Evolutionary conservation across 768 basidiomycete species (phyloP), one percentile per base, ranked within the genome.

Genomic region (Lactifluus piperatus): DNA sequence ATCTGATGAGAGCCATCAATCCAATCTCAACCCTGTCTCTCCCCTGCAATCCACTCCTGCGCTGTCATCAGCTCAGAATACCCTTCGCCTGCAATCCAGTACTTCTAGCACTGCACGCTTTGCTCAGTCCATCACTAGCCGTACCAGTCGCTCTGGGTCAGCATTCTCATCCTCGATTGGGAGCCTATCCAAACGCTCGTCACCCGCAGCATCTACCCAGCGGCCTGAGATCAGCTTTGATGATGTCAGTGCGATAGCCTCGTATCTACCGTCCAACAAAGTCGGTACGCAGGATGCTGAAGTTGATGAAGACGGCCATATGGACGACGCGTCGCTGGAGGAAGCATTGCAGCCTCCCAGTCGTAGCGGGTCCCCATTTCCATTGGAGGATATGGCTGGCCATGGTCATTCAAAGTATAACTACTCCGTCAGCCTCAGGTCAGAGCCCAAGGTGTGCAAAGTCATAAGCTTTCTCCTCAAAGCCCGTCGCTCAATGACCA

Each of bases 21-120:
- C 70, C 68, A 50, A 53, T 39, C 71, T 72, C 30, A 68, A 74
- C 53, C 70, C 77, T 13, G 72, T 75, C 9, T 72, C 77, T 11
- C 86, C 85, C 5, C 74, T 84, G 9, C 84, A 86, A 60, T 89
- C 85, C 1, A 91, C 84, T 1, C 88, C 85, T 36, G 76, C 78
- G 2, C 73, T 77, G 5, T 70, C 73, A 11, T 78, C 76, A 2
- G 78, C 78, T 46, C 76, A 81, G 58, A 75, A 80, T 27, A 75
- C 76, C 9, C 73, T 81, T 50, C 76, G 77, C 68, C 59, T 82
- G 65, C 73, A 82, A 69, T 66, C 81, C 59, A 71, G 79, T 73
- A 65, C 84, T 69, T 74, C 72, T 6, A 81, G 80, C 59, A 73
- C 76, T 6, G 71, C 71, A 10, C 73, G 80, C 16, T 81, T 81